Percentiles rank a stretch among this genome's conserved stretches.
Conservation (phyloP, 2,329 filamentous ascomycete genomes). For the Byssoonygena ceratinophila region DNA sequence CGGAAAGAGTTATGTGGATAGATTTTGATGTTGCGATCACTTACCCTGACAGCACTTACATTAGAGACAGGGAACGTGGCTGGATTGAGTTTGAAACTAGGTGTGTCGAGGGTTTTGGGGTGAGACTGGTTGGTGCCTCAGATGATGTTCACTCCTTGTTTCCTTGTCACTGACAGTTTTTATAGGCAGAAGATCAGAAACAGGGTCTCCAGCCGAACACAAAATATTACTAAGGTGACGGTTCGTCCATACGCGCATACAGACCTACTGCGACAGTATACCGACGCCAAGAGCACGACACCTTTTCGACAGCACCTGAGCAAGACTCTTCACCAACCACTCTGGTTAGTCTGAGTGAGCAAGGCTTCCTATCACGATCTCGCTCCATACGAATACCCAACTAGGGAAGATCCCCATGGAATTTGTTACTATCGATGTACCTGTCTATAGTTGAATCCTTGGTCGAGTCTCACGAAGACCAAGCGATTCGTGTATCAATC, state of each 20-base stretch:
- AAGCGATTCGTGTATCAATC: too few relatives aligned
- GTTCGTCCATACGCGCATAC: neutral
- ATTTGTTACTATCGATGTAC: too few relatives aligned
- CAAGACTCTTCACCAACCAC: too few relatives aligned
- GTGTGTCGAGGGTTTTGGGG: conserved; percentile 11
- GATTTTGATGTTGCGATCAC: conserved; percentile 18
- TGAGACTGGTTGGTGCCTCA: conserved; percentile 13
- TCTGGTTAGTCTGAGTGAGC: too few relatives aligned
- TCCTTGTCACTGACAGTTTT: conserved; percentile 8
- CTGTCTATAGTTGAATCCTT: too few relatives aligned
- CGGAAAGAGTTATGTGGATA: conserved; percentile 16
- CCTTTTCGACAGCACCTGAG: too few relatives aligned
- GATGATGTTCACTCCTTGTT: conserved; percentile 1
- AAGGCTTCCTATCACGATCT: too few relatives aligned
- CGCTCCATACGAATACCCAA: too few relatives aligned
- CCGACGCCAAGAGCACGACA: too few relatives aligned
- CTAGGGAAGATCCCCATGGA: too few relatives aligned
- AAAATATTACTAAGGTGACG: conserved; percentile 13
- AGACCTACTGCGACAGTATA: too few relatives aligned
- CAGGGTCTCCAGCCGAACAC: conserved; percentile 16
- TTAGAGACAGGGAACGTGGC: conserved; percentile 12
- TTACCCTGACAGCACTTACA: conserved; percentile 14
- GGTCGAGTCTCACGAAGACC: too few relatives aligned
- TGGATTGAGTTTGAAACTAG: conserved; percentile 13
- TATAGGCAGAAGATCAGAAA: conserved; percentile 16